Evolutionary conservation across 1,284 basidiomycete species (phyloP).

Genomic region (Grifola frondosa): DNA sequence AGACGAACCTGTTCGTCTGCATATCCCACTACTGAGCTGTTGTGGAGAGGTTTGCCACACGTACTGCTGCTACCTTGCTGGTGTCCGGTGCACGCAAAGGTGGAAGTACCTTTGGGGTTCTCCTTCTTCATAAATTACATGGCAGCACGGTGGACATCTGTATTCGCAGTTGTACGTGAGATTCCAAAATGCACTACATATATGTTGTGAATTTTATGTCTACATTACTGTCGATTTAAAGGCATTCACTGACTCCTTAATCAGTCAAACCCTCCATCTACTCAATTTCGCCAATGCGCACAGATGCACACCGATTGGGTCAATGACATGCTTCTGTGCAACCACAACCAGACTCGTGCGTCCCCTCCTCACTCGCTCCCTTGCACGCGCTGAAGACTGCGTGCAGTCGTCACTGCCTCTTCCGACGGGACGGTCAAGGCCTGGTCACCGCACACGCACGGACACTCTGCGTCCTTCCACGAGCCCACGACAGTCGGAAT

Average conservation of each 20-base stretch:
- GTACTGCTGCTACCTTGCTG: too few species aligned
- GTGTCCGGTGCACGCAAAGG: too few species aligned
- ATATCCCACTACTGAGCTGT: too few species aligned
- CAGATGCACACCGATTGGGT: constrained; percentile 95
- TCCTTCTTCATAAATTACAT: too few species aligned
- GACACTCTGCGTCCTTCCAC: constrained; percentile 26
- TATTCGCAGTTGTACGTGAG: too few species aligned
- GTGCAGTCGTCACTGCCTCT: constrained; percentile 87
- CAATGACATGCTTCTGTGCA: constrained; percentile 92
- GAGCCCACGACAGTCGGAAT: constrained; percentile 79
- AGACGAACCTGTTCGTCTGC: too few species aligned
- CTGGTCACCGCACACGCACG: constrained; percentile 83
- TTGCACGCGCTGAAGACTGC: background rate
- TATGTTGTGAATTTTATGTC: background rate
- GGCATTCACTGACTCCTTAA: background rate
- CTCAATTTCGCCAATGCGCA: constrained; percentile 75
- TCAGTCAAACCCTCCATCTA: constrained; percentile 19
- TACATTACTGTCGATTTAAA: background rate
- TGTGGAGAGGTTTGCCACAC: too few species aligned
- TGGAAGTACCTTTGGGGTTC: too few species aligned
- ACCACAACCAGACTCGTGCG: constrained; percentile 86
- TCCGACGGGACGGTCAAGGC: constrained; percentile 94
- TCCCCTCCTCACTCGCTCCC: constrained; percentile 1
- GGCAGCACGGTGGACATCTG: too few species aligned
- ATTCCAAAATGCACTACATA: too few species aligned